phyloP scores from a whole-genome alignment of 1,284 basidiomycete genomes.

The Moesziomyces parantarcticus region DNA sequence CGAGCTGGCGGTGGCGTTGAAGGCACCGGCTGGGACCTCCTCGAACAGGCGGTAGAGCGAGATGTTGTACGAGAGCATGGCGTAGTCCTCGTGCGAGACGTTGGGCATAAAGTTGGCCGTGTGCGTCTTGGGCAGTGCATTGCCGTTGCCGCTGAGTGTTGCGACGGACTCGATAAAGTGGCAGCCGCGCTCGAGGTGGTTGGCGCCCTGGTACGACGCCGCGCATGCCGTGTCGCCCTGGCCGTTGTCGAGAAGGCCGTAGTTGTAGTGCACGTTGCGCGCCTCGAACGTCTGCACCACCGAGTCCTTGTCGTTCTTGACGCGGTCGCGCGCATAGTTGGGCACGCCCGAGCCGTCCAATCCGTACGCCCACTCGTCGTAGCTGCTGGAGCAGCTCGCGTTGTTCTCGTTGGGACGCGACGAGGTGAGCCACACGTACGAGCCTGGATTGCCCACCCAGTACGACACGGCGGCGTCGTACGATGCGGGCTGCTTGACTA shows the following conservation, averaged over 20 bases:
- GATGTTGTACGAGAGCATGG: constrained; percentile 55
- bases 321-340: constrained; percentile 49
- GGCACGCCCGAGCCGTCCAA: constrained; percentile 41
- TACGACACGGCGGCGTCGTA: constrained; percentile 57
- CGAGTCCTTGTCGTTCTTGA: constrained; percentile 32
- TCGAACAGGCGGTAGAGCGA: constrained; percentile 55
- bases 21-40: constrained; percentile 24
- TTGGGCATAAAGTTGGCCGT: constrained; percentile 57
- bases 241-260: constrained; percentile 62
- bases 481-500: constrained; percentile 41
- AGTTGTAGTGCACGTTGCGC: constrained; percentile 57
- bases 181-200: constrained; percentile 56
- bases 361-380: constrained; percentile 56
- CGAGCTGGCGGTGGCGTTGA: not conserved
- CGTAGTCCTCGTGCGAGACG: constrained; percentile 61
- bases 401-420: constrained; percentile 36
- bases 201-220: constrained; percentile 54
- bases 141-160: constrained; percentile 10
- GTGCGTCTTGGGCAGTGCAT: constrained; percentile 45
- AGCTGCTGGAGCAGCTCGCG: constrained; percentile 17
- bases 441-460: constrained; percentile 63
- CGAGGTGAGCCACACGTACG: constrained; percentile 52
- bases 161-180: constrained; percentile 47
- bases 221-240: constrained; percentile 59
- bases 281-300: constrained; percentile 41